These are phyloP conservation scores for Nannochloropsis oceanica DNA, from an alignment of 108 stramenopile species.

Conservation along the genomic window DNA sequence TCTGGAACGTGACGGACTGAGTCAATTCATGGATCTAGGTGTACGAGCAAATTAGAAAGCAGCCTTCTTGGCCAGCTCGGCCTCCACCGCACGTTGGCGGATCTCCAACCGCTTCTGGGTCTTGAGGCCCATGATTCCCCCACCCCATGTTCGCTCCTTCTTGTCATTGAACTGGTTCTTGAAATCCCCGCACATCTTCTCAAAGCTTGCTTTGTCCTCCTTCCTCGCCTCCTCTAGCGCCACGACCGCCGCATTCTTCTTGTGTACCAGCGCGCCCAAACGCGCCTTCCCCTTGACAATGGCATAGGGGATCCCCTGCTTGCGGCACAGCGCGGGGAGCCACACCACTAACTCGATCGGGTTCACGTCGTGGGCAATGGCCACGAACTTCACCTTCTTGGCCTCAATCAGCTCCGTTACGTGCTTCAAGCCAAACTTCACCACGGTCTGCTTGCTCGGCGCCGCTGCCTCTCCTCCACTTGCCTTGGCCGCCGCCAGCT, in stretches of 20 bases:
- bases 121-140: conserved; percentile 99
- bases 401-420: conserved; percentile 94
- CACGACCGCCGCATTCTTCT: conserved; percentile 78
- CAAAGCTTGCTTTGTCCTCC: conserved; percentile 69
- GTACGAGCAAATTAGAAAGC: conserved; percentile 44
- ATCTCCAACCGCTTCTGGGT: conserved; percentile 94
- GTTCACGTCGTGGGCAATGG: conserved; percentile 96
- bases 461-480: conserved; percentile 49
- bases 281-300: conserved; percentile 99
- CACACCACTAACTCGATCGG: conserved; percentile 97
- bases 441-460: conserved; percentile 42
- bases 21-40: neutral
- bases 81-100: conserved; percentile 81
- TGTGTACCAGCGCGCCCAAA: conserved; percentile 90
- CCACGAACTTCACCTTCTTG: conserved; percentile 94
- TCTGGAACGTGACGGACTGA: no score
- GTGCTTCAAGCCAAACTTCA: conserved; percentile 98
- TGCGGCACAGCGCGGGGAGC: conserved; percentile 96
- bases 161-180: conserved; percentile 93
- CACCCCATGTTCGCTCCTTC: conserved; percentile 87
- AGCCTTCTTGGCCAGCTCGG: conserved; percentile 90
- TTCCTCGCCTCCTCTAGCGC: conserved; percentile 74
- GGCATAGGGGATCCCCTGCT: conserved; percentile 97
- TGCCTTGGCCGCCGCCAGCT: conserved; percentile 75
- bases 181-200: conserved; percentile 57